These are phyloP conservation scores for Ceratonia siliqua DNA, from an alignment of 306 rosid genomes.

Conservation along the genomic window DNA sequence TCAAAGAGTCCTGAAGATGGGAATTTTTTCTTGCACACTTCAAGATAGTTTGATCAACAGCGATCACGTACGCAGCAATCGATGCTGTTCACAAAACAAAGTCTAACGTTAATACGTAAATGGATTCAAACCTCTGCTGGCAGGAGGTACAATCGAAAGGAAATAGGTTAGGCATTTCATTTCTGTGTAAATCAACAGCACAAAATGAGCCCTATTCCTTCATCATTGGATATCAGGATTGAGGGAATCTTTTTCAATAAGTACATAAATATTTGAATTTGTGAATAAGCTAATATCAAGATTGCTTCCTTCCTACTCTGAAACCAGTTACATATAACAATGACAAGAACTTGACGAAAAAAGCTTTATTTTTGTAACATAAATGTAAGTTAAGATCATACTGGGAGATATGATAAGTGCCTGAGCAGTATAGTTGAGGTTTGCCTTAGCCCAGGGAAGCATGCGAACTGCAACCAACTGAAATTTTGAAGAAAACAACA, in stretches of 20 bases:
- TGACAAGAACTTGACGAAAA: not conserved
- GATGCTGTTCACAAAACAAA: slow-evolving; percentile 66
- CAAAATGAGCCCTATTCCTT: slow-evolving; percentile 5
- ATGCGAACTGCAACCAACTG: slow-evolving; percentile 79
- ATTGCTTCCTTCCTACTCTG: slow-evolving; percentile 9
- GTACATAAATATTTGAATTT: slow-evolving; percentile 9
- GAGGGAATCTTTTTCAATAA: slow-evolving; percentile 20
- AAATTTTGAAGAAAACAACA: slow-evolving; percentile 12
- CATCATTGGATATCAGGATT: not conserved
- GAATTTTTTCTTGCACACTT: slow-evolving; percentile 89
- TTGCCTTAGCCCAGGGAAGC: slow-evolving; percentile 96
- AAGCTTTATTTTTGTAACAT: not conserved
- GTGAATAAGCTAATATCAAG: not conserved
- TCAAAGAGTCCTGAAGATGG: slow-evolving; percentile 61
- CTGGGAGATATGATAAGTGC: slow-evolving; percentile 93
- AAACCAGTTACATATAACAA: slow-evolving; percentile 12
- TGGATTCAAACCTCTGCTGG: not conserved
- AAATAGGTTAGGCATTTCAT: not conserved
- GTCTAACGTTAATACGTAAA: slow-evolving; percentile 14
- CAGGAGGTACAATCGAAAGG: not conserved
- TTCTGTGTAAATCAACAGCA: not conserved
- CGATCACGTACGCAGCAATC: slow-evolving; percentile 74
- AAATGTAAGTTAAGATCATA: slow-evolving; percentile 31
- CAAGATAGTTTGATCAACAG: slow-evolving; percentile 81
- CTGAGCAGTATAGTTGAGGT: slow-evolving; percentile 90